phyloP scores from a whole-genome alignment of 129 eudicot species.

The Dittrichia graveolens region DNA sequence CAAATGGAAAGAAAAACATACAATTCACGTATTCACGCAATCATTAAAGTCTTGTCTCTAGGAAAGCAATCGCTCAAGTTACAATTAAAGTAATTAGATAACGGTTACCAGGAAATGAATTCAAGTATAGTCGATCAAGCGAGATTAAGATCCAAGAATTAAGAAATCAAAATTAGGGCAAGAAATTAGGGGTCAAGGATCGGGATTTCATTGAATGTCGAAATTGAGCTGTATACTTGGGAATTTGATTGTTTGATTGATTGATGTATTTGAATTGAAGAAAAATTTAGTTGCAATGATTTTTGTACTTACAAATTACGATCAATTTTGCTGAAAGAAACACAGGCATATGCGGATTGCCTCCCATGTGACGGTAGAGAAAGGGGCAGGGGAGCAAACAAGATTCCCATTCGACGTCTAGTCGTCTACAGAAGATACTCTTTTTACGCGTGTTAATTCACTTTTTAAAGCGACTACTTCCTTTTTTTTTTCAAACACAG shows the following conservation, averaged over 20 bases:
- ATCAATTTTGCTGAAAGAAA: constrained; percentile 18
- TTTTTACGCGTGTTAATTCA: too few species aligned
- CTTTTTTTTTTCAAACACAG: too few species aligned
- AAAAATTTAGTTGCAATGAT: constrained; percentile 6
- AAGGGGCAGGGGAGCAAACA: neutral
- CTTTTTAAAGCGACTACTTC: too few species aligned
- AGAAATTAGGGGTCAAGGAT: neutral
- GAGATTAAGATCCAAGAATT: neutral
- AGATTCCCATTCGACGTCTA: neutral
- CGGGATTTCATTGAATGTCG: neutral
- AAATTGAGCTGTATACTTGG: neutral
- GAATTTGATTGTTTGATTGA: constrained; percentile 28
- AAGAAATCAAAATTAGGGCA: constrained; percentile 21
- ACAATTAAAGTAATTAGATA: constrained; percentile 12
- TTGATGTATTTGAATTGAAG: constrained; percentile 19
- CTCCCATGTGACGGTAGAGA: constrained; percentile 27
- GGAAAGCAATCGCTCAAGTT: constrained; percentile 14
- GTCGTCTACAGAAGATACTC: too few species aligned
- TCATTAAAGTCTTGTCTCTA: neutral
- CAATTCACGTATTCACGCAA: neutral
- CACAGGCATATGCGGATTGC: constrained; percentile 20
- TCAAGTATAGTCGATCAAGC: neutral
- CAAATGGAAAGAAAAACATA: neutral
- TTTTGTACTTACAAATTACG: neutral
- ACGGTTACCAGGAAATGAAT: neutral